Conservation (phyloP, 306 rosid species). For the Vicia faba region DNA sequence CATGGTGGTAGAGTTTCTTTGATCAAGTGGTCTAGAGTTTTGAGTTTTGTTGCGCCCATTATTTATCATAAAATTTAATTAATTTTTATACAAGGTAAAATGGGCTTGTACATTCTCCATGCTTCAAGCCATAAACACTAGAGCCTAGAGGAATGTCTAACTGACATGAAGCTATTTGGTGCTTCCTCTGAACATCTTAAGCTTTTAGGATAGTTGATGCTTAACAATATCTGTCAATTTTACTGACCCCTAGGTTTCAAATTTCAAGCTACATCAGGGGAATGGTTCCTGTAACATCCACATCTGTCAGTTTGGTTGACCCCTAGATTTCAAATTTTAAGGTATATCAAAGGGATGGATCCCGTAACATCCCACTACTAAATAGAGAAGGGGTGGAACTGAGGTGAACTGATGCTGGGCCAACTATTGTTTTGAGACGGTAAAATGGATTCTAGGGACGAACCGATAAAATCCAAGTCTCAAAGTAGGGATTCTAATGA, state of each 20-base stretch:
- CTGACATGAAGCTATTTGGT: constrained; percentile 14
- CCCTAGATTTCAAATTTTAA: constrained; percentile 23
- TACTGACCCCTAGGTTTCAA: not conserved
- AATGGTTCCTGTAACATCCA: not conserved
- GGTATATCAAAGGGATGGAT: constrained; percentile 5
- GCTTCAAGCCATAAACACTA: constrained; percentile 11
- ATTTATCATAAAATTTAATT: not conserved
- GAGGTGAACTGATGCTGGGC: not conserved
- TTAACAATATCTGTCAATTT: constrained; percentile 10
- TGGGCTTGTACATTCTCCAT: constrained; percentile 18
- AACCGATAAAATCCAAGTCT: too few species aligned
- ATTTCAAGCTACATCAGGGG: not conserved
- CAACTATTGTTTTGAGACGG: too few species aligned
- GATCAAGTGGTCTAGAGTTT: constrained; percentile 2
- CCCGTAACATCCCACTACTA: not conserved
- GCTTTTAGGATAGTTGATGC: constrained; percentile 9
- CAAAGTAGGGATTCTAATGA: too few species aligned
- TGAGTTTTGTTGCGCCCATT: constrained; percentile 24
- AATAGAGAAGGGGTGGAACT: constrained; percentile 3
- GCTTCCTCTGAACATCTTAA: constrained; percentile 15
- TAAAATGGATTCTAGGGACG: too few species aligned
- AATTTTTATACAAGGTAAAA: constrained; percentile 13
- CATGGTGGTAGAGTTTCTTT: constrained; percentile 8
- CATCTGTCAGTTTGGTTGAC: not conserved
- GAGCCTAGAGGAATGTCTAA: constrained; percentile 1